phyloP scores from a whole-genome alignment of 2,329 filamentous ascomycete species.

The Aspergillus pseudoviridinutans region DNA sequence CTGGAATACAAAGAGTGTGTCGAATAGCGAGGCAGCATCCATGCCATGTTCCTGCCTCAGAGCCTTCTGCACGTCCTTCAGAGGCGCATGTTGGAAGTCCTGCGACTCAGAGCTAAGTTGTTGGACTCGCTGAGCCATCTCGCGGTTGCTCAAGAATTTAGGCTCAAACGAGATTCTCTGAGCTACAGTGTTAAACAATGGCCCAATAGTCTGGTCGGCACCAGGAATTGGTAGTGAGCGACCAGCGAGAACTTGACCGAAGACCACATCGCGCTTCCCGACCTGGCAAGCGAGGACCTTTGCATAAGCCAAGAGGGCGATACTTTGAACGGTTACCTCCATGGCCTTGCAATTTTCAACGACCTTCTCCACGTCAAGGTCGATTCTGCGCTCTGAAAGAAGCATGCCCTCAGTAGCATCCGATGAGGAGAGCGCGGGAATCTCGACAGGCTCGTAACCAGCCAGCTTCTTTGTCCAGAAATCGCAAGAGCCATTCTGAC shows the following conservation, averaged over 20 bases:
- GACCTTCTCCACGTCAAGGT: slow-evolving; percentile 13
- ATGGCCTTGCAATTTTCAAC: slow-evolving; percentile 21
- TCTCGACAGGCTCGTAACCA: slow-evolving; percentile 18
- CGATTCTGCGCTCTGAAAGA: slow-evolving; percentile 14
- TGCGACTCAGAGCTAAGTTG: slow-evolving; percentile 43
- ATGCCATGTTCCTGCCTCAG: slow-evolving; percentile 36
- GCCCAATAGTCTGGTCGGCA: slow-evolving; percentile 48
- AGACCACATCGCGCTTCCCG: slow-evolving; percentile 31
- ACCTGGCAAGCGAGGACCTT: slow-evolving; percentile 28
- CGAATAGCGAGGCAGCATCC: slow-evolving; percentile 39
- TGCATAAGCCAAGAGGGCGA: slow-evolving; percentile 26
- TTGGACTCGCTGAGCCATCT: slow-evolving; percentile 42
- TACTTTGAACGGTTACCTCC: slow-evolving; percentile 28
- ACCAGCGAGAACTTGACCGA: slow-evolving; percentile 52
- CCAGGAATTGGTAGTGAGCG: slow-evolving; percentile 45
- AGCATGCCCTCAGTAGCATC: slow-evolving; percentile 14
- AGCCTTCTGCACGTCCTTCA: slow-evolving; percentile 46
- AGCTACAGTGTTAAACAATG: slow-evolving; percentile 55
- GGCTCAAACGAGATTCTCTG: slow-evolving; percentile 35
- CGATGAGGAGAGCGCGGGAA: slow-evolving; percentile 12
- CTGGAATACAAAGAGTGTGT: slow-evolving; percentile 53
- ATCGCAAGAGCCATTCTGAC: slow-evolving; percentile 42
- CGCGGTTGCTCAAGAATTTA: slow-evolving; percentile 36
- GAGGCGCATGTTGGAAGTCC: slow-evolving; percentile 49
- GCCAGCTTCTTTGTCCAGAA: slow-evolving; percentile 22